Evolutionary conservation across 2,329 filamentous ascomycete species (phyloP).

Genomic region (Sordariomycetes sp.): DNA sequence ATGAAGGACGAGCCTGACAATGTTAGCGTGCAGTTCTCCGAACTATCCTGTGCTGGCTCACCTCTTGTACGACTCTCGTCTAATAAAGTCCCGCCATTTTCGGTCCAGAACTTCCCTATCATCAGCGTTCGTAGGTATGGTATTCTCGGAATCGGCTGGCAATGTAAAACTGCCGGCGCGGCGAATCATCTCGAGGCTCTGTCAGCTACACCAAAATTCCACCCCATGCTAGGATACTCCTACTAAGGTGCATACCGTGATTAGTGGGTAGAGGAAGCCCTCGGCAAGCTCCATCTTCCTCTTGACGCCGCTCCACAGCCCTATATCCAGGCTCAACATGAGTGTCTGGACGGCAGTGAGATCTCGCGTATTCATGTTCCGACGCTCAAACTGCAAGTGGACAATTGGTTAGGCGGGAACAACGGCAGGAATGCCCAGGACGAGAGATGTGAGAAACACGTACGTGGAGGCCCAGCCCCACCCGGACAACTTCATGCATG

Average conservation of each 20-base stretch:
- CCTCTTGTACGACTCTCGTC: conserved; percentile 52
- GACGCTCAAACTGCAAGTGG: conserved; percentile 33
- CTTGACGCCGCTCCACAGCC: conserved; percentile 42
- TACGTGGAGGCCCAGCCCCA: conserved; percentile 15
- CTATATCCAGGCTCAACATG: conserved; percentile 36
- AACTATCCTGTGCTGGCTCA: conserved; percentile 3
- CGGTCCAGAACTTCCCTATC: conserved; percentile 43
- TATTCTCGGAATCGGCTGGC: not conserved
- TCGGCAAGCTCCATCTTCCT: conserved; percentile 47
- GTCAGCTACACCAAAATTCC: not conserved
- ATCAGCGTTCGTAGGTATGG: conserved; percentile 26
- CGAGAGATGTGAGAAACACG: not conserved
- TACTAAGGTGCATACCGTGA: conserved; percentile 23
- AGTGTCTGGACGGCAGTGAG: conserved; percentile 37
- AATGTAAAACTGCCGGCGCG: conserved; percentile 48
- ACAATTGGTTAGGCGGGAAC: not conserved
- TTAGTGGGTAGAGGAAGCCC: conserved; percentile 32
- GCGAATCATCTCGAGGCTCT: conserved; percentile 34
- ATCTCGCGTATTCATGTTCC: conserved; percentile 33
- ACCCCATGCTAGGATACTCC: not conserved
- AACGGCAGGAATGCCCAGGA: no score
- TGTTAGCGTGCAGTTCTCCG: conserved; percentile 2
- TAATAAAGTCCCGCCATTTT: conserved; percentile 57
- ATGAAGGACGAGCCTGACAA: conserved; percentile 17
- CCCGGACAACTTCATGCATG: conserved; percentile 38